phyloP scores from a whole-genome alignment of 2,329 filamentous ascomycete genomes.

The Xylaria sp. region DNA sequence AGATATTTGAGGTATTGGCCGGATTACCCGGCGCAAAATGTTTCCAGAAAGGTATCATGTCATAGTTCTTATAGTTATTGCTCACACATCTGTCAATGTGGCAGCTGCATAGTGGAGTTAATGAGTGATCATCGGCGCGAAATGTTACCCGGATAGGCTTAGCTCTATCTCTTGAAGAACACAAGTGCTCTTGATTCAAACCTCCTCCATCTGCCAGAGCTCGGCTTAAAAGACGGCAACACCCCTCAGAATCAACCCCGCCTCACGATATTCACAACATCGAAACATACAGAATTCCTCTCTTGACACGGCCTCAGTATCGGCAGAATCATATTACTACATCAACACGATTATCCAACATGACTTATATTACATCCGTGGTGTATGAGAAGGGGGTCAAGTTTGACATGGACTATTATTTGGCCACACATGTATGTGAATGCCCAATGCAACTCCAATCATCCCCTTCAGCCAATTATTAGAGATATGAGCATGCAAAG shows the following conservation, averaged over 20 bases:
- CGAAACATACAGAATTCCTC: background rate
- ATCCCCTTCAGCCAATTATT: background rate
- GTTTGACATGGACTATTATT: conserved; percentile 63
- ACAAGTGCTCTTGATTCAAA: background rate
- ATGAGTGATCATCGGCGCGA: background rate
- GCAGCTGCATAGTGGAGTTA: background rate
- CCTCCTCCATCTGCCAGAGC: background rate
- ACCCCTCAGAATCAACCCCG: conserved; percentile 6
- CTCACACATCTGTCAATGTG: background rate
- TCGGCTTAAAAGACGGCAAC: background rate
- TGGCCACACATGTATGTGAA: conserved; percentile 51
- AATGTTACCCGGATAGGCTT: background rate
- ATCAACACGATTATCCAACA: background rate
- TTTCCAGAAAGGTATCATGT: background rate
- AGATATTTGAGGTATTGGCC: background rate
- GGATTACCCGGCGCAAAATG: background rate
- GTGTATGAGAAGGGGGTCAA: conserved; percentile 55
- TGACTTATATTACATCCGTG: conserved; percentile 45
- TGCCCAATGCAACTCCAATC: background rate
- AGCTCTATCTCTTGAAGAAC: background rate
- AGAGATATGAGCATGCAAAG: background rate
- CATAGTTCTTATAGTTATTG: background rate
- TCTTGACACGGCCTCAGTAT: background rate
- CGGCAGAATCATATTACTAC: background rate
- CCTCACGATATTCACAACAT: conserved; percentile 1